Conservation (phyloP, 345 rosid species). For the Eucalyptus regnans region DNA sequence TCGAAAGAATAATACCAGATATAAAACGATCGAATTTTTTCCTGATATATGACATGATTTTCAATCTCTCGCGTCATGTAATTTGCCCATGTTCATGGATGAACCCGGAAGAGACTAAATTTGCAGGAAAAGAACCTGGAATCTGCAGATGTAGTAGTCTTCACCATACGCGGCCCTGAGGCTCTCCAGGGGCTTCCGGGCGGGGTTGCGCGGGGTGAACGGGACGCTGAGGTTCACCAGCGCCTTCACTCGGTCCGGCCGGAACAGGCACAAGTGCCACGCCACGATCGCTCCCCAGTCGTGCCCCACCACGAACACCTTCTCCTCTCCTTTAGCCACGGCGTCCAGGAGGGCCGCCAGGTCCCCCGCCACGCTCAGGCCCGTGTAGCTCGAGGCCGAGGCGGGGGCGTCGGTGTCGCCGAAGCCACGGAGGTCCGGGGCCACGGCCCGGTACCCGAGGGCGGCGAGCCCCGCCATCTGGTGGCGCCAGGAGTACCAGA, state of each 20-base stretch:
- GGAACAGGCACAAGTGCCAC: conserved; percentile 28
- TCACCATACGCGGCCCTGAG: conserved; percentile 38
- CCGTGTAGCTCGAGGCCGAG: conserved; percentile 26
- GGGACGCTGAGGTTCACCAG: conserved; percentile 20
- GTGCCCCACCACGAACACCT: conserved; percentile 31
- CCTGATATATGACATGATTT: neutral
- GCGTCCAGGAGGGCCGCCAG: conserved; percentile 23
- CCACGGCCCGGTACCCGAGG: conserved; percentile 63
- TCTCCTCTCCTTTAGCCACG: conserved; percentile 2
- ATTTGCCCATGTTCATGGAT: neutral
- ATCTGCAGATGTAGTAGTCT: conserved; percentile 70
- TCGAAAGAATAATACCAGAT: neutral
- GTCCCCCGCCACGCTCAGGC: conserved; percentile 40
- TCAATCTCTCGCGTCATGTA: neutral
- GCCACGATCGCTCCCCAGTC: conserved; percentile 41
- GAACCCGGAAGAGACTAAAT: neutral
- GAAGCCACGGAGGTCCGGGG: conserved; percentile 80
- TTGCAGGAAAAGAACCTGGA: conserved; percentile 35
- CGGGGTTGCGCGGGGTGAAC: conserved; percentile 39
- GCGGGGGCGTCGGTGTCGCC: conserved; percentile 69
- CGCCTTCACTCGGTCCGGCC: conserved; percentile 28
- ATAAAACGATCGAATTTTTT: neutral
- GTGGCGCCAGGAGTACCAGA: conserved; percentile 88
- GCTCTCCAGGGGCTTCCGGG: conserved; percentile 30
- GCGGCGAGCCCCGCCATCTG: conserved; percentile 55